Percentiles rank a stretch among this genome's conserved stretches.
phyloP scores from a whole-genome alignment of 768 basidiomycete genomes.

The Tulasnella sp. region DNA sequence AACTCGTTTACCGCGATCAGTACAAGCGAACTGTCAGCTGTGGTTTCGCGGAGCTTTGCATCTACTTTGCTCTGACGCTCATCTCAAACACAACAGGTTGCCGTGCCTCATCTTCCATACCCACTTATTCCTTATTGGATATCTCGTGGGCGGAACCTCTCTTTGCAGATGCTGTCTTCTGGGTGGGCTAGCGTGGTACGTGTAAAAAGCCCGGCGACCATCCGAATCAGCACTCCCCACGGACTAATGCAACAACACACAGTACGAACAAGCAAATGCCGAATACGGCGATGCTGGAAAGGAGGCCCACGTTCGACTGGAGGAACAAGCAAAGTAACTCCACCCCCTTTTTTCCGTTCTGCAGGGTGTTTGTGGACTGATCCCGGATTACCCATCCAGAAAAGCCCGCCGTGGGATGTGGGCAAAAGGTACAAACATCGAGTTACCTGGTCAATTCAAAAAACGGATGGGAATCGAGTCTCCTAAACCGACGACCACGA shows the following conservation, averaged over 20 bases:
- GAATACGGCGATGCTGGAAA: slow-evolving; percentile 71
- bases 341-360: background rate
- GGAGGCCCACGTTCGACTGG: slow-evolving; percentile 57
- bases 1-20: slow-evolving; percentile 73
- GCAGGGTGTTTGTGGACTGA: background rate
- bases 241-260: background rate
- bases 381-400: slow-evolving; percentile 41
- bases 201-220: background rate
- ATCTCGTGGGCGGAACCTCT: slow-evolving; percentile 49
- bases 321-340: slow-evolving; percentile 65
- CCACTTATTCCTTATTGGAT: slow-evolving; percentile 53
- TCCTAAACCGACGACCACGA: background rate
- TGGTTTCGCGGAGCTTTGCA: slow-evolving; percentile 1
- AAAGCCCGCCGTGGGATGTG: slow-evolving; percentile 69
- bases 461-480: slow-evolving; percentile 42
- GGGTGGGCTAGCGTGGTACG: slow-evolving; percentile 61
- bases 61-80: background rate
- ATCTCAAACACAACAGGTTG: slow-evolving; percentile 49
- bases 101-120: slow-evolving; percentile 56
- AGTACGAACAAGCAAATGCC: slow-evolving; percentile 71
- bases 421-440: slow-evolving; percentile 51
- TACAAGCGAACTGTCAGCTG: slow-evolving; percentile 72
- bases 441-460: slow-evolving; percentile 80
- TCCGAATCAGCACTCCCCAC: background rate
- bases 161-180: slow-evolving; percentile 70